Conservation (phyloP, 345 rosid genomes). For the Euphorbia tirucalli region DNA sequence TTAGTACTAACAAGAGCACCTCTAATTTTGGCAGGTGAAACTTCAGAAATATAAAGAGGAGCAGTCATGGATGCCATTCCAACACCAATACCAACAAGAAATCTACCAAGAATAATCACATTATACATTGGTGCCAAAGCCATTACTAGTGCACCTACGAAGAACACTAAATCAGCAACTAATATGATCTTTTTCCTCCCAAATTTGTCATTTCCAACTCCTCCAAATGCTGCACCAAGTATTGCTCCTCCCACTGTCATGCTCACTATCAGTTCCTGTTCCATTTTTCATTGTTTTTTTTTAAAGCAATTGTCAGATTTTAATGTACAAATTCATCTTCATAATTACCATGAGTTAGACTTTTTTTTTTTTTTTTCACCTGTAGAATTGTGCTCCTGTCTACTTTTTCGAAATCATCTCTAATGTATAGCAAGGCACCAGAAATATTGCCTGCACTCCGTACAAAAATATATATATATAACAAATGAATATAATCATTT, state of each 20-base stretch:
- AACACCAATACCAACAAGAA: constrained; percentile 84
- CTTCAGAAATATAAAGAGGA: constrained; percentile 87
- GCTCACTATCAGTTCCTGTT: constrained; percentile 75
- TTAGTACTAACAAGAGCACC: constrained; percentile 89
- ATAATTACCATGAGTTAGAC: too few species aligned
- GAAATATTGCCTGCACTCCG: constrained; percentile 65
- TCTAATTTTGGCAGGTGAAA: constrained; percentile 82
- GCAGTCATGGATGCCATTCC: constrained; percentile 98
- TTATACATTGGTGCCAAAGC: constrained; percentile 66
- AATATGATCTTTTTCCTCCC: constrained; percentile 68
- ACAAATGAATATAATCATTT: background rate
- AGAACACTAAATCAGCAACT: constrained; percentile 58
- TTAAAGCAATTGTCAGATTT: too few species aligned
- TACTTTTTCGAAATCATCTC: constrained; percentile 64
- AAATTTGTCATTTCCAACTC: constrained; percentile 68
- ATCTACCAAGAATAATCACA: constrained; percentile 66
- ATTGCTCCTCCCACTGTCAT: constrained; percentile 90
- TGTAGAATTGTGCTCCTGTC: constrained; percentile 72
- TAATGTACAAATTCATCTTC: too few species aligned
- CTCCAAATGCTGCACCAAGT: constrained; percentile 77
- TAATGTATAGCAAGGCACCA: constrained; percentile 77
- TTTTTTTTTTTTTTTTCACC: constrained; percentile 14
- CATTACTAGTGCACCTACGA: constrained; percentile 69
- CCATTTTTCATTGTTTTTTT: too few species aligned
- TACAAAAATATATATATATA: too few species aligned